These are phyloP conservation scores for Antrodiella citrinella DNA, from an alignment of 768 basidiomycete genomes.

Conservation along the genomic window DNA sequence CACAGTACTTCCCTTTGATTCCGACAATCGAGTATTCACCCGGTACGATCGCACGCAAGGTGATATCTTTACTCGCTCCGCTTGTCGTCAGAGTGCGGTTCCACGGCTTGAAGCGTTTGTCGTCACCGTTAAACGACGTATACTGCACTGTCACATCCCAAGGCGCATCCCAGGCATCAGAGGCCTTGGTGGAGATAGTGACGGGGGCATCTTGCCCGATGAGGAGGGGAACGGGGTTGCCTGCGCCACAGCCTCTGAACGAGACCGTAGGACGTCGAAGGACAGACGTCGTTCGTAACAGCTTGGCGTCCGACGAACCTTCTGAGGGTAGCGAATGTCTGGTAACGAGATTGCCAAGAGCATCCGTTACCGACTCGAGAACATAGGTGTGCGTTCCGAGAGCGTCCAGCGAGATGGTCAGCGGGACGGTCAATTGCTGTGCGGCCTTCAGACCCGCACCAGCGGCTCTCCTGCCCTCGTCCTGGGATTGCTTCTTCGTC, in stretches of 20 bases:
- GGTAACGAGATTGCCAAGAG: constrained; percentile 64
- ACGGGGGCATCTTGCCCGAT: constrained; percentile 60
- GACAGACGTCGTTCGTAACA: constrained; percentile 57
- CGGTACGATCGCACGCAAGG: constrained; percentile 46
- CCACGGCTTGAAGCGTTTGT: constrained; percentile 50
- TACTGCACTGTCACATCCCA: constrained; percentile 63
- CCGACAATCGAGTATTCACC: constrained; percentile 72
- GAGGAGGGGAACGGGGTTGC: constrained; percentile 59
- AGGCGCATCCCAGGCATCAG: constrained; percentile 57
- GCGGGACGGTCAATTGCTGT: constrained; percentile 58
- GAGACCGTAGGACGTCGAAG: constrained; percentile 63
- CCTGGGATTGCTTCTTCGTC: constrained; percentile 26
- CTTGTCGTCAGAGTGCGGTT: constrained; percentile 51
- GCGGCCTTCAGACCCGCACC: constrained; percentile 26
- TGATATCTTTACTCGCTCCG: constrained; percentile 33
- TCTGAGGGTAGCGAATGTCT: too few relatives aligned
- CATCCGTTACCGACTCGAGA: constrained; percentile 78
- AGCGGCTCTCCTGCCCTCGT: constrained; percentile 13
- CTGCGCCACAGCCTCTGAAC: constrained; percentile 70
- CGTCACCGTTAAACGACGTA: constrained; percentile 38
- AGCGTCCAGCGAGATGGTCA: constrained; percentile 53
- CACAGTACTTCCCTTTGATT: constrained; percentile 73
- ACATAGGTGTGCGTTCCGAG: constrained; percentile 66
- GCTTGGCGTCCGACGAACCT: constrained; percentile 31
- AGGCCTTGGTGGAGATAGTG: constrained; percentile 41